Percentiles rank a stretch among this genome's conserved stretches.
phyloP scores from a whole-genome alignment of 495 filamentous ascomycete genomes.

The Tuber calosporum region DNA sequence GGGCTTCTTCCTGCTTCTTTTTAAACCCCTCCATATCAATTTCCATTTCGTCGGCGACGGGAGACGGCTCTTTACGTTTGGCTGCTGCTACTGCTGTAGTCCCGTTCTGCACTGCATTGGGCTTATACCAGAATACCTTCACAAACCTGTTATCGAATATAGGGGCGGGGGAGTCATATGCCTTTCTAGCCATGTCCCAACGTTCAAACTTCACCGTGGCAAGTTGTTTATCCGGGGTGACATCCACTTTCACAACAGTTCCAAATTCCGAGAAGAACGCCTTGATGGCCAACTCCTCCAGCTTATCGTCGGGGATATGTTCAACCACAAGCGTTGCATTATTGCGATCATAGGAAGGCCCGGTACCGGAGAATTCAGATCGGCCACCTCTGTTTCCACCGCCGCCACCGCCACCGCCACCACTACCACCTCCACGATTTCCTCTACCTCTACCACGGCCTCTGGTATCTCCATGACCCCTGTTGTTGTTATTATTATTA shows the following conservation, averaged over 20 bases:
- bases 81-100: slow-evolving; percentile 16
- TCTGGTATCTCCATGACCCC: slow-evolving; percentile 6
- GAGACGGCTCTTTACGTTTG: slow-evolving; percentile 8
- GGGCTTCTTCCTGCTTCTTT: slow-evolving; percentile 68
- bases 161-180: slow-evolving; percentile 84
- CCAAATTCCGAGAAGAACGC: slow-evolving; percentile 84
- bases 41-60: slow-evolving; percentile 47
- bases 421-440: slow-evolving; percentile 37
- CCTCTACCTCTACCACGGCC: slow-evolving; percentile 25
- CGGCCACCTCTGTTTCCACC: slow-evolving; percentile 26
- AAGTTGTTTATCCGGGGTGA: slow-evolving; percentile 69
- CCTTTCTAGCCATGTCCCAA: slow-evolving; percentile 66
- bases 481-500: slow-evolving; percentile 1
- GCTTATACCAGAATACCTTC: slow-evolving; percentile 92
- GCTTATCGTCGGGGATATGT: slow-evolving; percentile 82
- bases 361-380: slow-evolving; percentile 56
- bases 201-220: slow-evolving; percentile 74
- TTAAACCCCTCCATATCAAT: slow-evolving; percentile 74
- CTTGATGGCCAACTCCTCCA: slow-evolving; percentile 64
- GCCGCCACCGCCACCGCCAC: slow-evolving; percentile 17
- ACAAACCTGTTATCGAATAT: slow-evolving; percentile 98
- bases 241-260: slow-evolving; percentile 60
- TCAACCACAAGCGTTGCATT: slow-evolving; percentile 83
- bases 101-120: slow-evolving; percentile 46
- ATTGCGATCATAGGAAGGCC: slow-evolving; percentile 64